These are phyloP conservation scores for Vigna reflexopilosa DNA, from an alignment of 306 rosid genomes.

Conservation along the genomic window DNA sequence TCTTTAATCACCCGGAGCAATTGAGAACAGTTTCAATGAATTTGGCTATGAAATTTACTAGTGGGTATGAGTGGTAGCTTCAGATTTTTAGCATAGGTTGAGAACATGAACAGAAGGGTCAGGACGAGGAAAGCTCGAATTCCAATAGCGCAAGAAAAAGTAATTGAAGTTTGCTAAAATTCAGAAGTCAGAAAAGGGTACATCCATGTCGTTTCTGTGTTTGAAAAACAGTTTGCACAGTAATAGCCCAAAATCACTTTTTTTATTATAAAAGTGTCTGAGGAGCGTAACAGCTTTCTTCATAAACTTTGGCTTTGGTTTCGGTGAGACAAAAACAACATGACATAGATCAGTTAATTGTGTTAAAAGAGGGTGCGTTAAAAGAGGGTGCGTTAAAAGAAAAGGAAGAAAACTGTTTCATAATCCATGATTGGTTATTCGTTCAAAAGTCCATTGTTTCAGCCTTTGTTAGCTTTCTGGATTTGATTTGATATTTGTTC, in stretches of 20 bases:
- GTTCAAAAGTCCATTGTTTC: background rate
- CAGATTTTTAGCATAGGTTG: slow-evolving; percentile 50
- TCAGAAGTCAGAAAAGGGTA: slow-evolving; percentile 34
- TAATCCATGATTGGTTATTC: slow-evolving; percentile 1
- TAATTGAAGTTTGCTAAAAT: slow-evolving; percentile 40
- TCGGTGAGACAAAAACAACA: slow-evolving; percentile 18
- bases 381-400: background rate
- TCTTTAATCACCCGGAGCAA: slow-evolving; percentile 36
- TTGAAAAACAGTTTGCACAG: slow-evolving; percentile 61
- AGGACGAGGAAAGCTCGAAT: slow-evolving; percentile 60
- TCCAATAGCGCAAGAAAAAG: slow-evolving; percentile 52
- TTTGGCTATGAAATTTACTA: slow-evolving; percentile 29
- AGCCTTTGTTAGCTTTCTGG: slow-evolving; percentile 37
- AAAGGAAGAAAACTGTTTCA: background rate
- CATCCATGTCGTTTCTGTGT: slow-evolving; percentile 39
- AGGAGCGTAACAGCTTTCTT: slow-evolving; percentile 20
- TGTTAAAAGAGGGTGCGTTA: background rate
- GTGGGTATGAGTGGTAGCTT: slow-evolving; percentile 41
- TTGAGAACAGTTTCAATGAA: slow-evolving; percentile 45
- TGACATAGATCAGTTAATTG: slow-evolving; percentile 22
- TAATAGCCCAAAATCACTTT: slow-evolving; percentile 31
- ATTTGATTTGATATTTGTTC: slow-evolving; percentile 15
- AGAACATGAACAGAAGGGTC: slow-evolving; percentile 58
- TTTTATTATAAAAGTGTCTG: slow-evolving; percentile 38
- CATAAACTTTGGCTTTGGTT: slow-evolving; percentile 45